Percentiles rank a stretch among this genome's conserved stretches.
Conservation (phyloP, 306 rosid genomes). For the Vachellia pachyceras region DNA sequence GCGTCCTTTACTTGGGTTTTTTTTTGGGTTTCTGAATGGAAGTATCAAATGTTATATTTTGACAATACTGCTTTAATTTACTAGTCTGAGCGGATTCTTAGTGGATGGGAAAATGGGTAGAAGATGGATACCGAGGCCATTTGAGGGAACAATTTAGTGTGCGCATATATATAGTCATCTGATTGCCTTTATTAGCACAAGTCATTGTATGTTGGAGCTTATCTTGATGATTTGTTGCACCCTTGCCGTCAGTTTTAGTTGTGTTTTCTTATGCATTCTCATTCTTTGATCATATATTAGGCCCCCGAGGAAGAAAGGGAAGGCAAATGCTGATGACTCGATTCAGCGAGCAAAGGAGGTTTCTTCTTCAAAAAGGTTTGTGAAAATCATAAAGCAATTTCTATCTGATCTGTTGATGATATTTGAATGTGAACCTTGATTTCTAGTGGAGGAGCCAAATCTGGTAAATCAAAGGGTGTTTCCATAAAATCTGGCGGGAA, state of each 20-base stretch:
- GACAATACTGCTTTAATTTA: not conserved
- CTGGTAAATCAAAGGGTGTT: slow-evolving; percentile 64
- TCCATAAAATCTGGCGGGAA: slow-evolving; percentile 50
- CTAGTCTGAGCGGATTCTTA: not conserved
- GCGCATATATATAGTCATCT: not conserved
- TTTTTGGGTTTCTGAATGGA: slow-evolving; percentile 5
- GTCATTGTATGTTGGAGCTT: not conserved
- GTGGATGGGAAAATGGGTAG: not conserved
- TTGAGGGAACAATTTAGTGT: not conserved
- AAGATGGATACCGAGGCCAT: not conserved
- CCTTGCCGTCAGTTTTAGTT: not conserved
- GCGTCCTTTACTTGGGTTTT: slow-evolving; percentile 17
- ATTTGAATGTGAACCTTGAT: slow-evolving; percentile 36
- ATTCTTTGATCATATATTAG: slow-evolving; percentile 47
- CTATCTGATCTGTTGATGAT: slow-evolving; percentile 3
- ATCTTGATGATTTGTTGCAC: not conserved
- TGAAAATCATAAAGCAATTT: slow-evolving; percentile 24
- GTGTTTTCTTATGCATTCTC: slow-evolving; percentile 10
- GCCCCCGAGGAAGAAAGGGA: slow-evolving; percentile 72
- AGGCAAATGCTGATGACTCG: slow-evolving; percentile 47
- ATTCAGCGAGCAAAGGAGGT: slow-evolving; percentile 61
- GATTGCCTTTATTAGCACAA: not conserved
- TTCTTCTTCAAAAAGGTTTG: slow-evolving; percentile 64
- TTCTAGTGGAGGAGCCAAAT: slow-evolving; percentile 67
- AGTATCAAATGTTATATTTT: not conserved